Evolutionary conservation across 2,329 filamentous ascomycete genomes (phyloP).

Genomic region (Curvularia verruculosa): DNA sequence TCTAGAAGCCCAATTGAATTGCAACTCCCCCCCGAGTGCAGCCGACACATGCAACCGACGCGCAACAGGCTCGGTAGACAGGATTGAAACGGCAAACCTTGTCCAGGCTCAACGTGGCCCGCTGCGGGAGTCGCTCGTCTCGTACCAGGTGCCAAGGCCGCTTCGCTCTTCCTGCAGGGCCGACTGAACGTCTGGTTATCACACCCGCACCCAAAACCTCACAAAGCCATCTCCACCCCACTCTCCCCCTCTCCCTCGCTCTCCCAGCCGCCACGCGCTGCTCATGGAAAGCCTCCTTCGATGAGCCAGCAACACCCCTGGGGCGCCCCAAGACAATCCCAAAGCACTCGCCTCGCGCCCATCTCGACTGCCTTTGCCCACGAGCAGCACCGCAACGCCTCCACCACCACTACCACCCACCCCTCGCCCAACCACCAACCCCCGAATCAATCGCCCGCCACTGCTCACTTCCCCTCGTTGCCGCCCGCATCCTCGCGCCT

Average conservation of each 20-base stretch:
- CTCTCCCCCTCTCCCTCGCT: slow-evolving; percentile 21
- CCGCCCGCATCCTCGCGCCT: slow-evolving; percentile 57
- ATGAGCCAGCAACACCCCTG: slow-evolving; percentile 63
- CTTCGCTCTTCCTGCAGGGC: slow-evolving; percentile 16
- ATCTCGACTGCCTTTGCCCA: slow-evolving; percentile 58
- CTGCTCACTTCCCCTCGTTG: slow-evolving; percentile 60
- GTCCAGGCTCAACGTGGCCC: slow-evolving; percentile 11
- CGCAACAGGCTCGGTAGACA: no score
- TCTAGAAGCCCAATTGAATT: neutral
- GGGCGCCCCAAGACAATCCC: slow-evolving; percentile 62
- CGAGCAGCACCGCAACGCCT: slow-evolving; percentile 48
- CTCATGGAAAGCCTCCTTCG: slow-evolving; percentile 52
- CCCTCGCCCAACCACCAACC: slow-evolving; percentile 59
- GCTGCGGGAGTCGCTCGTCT: slow-evolving; percentile 10
- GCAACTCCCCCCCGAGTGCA: neutral
- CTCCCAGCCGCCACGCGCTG: slow-evolving; percentile 42
- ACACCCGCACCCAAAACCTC: slow-evolving; percentile 25
- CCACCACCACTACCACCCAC: slow-evolving; percentile 18
- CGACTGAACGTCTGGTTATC: slow-evolving; percentile 23
- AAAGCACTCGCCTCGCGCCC: slow-evolving; percentile 63
- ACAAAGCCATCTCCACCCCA: slow-evolving; percentile 21
- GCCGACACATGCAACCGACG: neutral
- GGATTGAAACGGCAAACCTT: neutral
- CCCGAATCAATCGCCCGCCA: slow-evolving; percentile 58
- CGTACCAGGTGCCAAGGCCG: slow-evolving; percentile 13